Percentiles rank a stretch among this genome's conserved stretches.
Conservation (phyloP, 805 yeast species). For the Kuraishia floccosa region DNA sequence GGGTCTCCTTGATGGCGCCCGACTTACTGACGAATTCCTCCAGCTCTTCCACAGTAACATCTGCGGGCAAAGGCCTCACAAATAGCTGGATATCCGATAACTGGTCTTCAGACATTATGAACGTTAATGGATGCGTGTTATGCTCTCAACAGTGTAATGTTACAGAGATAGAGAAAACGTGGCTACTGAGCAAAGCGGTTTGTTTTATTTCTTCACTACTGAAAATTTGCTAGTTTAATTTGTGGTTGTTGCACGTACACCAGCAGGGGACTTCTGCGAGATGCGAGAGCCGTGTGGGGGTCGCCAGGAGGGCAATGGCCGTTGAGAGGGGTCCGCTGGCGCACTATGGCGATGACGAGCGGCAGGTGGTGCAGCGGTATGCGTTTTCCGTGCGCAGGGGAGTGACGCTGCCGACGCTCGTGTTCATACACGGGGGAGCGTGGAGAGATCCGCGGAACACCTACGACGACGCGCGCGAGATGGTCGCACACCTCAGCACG, state of each 20-base stretch:
- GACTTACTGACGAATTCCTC: conserved; percentile 56
- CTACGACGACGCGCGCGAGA: conserved; percentile 34
- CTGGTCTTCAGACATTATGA: conserved; percentile 12
- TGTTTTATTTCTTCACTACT: too few species aligned
- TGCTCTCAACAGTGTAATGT: too few species aligned
- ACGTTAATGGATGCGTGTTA: conserved; percentile 1
- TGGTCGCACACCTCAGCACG: conserved; percentile 14
- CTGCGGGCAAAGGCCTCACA: conserved; percentile 25
- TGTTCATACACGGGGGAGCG: conserved; percentile 78
- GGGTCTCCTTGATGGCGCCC: conserved; percentile 60
- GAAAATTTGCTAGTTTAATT: too few species aligned
- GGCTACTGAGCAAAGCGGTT: too few species aligned
- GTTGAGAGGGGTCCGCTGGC: too few species aligned
- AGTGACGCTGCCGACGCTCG: too few species aligned
- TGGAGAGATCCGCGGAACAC: conserved; percentile 71
- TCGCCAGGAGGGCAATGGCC: too few species aligned
- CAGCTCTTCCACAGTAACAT: conserved; percentile 26
- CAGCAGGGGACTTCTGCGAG: too few species aligned
- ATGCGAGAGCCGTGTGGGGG: too few species aligned
- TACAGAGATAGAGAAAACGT: too few species aligned
- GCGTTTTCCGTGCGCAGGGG: conserved; percentile 1
- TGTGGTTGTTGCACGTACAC: too few species aligned
- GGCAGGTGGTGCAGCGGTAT: conserved; percentile 10
- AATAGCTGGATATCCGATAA: conserved; percentile 23
- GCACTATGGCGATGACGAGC: conserved; percentile 2